These are phyloP conservation scores for Pleurotus tuoliensis DNA, from an alignment of 768 basidiomycete genomes.

Conservation along the genomic window DNA sequence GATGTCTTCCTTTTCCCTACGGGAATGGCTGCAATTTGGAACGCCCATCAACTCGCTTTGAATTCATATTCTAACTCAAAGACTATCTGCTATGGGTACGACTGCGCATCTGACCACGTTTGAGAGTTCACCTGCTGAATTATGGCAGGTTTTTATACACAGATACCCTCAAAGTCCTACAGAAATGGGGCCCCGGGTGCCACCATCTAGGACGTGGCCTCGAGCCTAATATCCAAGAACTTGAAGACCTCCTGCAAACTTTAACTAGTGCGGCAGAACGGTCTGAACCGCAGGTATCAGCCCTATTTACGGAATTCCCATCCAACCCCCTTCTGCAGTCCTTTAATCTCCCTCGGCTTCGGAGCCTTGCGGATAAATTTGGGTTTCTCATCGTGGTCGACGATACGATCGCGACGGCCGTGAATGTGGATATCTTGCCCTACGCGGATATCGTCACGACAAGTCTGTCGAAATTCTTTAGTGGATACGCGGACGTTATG, in stretches of 20 bases:
- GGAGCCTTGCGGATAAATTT: slow-evolving; percentile 80
- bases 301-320: slow-evolving; percentile 91
- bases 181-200: slow-evolving; percentile 96
- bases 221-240: slow-evolving; percentile 67
- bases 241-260: slow-evolving; percentile 57
- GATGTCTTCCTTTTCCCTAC: slow-evolving; percentile 87
- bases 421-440: slow-evolving; percentile 86
- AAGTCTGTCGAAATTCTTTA: slow-evolving; percentile 92
- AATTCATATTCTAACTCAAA: slow-evolving; percentile 56
- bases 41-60: slow-evolving; percentile 71
- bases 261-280: slow-evolving; percentile 29
- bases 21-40: slow-evolving; percentile 96
- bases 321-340: slow-evolving; percentile 93
- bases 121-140: background rate
- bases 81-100: slow-evolving; percentile 93
- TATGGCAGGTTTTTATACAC: slow-evolving; percentile 82
- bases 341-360: slow-evolving; percentile 69
- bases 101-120: background rate
- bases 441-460: slow-evolving; percentile 89
- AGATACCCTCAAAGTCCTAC: slow-evolving; percentile 88
- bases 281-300: slow-evolving; percentile 58
- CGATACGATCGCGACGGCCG: slow-evolving; percentile 92
- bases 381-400: slow-evolving; percentile 88
- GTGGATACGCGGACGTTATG: slow-evolving; percentile 94
- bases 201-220: slow-evolving; percentile 83